phyloP scores from a whole-genome alignment of 306 rosid genomes.

The Citrullus amarus region DNA sequence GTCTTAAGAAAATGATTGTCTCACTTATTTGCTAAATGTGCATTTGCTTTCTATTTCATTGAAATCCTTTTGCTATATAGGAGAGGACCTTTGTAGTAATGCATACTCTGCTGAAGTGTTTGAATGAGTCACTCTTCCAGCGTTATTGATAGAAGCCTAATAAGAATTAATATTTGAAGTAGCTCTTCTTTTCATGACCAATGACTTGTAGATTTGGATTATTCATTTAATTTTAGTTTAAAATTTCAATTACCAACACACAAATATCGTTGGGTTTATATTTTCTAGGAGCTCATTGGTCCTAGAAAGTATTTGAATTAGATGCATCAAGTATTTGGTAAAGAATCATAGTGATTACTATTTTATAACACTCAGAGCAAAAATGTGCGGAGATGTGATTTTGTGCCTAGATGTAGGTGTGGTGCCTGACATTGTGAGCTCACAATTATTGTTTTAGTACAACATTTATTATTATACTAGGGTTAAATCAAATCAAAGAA shows the following conservation, averaged over 20 bases:
- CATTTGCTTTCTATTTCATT: not conserved
- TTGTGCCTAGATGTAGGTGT: not conserved
- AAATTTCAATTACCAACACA: not conserved
- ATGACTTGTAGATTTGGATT: not conserved
- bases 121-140: not conserved
- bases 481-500: not conserved
- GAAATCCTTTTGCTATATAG: not conserved
- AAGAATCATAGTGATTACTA: not conserved
- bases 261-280: not conserved
- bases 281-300: not conserved
- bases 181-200: not conserved
- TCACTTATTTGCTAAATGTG: not conserved
- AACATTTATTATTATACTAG: not conserved
- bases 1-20: not conserved
- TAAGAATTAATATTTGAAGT: not conserved
- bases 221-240: not conserved
- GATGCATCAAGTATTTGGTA: not conserved
- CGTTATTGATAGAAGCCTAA: not conserved
- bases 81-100: not conserved
- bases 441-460: not conserved
- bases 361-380: not conserved
- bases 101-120: not conserved
- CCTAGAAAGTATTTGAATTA: not conserved
- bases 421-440: not conserved
- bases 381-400: not conserved